Evolutionary conservation across 1,284 basidiomycete genomes (phyloP).

Genomic region (Ustilago loliicola): DNA sequence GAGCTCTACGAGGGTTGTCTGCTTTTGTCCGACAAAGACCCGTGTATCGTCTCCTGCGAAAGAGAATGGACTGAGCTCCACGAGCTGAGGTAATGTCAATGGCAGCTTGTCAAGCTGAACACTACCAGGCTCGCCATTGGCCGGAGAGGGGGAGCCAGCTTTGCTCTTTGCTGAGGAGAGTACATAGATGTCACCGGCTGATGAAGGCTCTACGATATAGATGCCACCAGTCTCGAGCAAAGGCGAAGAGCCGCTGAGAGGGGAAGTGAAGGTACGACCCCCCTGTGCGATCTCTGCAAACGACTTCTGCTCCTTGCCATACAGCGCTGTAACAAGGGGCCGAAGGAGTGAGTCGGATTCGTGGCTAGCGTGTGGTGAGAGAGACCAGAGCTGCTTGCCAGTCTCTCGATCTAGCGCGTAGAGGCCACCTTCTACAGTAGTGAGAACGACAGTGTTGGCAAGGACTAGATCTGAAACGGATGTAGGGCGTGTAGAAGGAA

Average conservation of each 20-base stretch:
- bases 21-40: conserved; percentile 86
- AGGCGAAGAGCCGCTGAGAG: conserved; percentile 45
- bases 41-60: conserved; percentile 80
- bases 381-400: conserved; percentile 72
- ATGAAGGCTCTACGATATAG: conserved; percentile 90
- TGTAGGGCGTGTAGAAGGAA: conserved; percentile 30
- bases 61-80: conserved; percentile 86
- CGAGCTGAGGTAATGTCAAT: conserved; percentile 85
- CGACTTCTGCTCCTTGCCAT: conserved; percentile 55
- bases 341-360: conserved; percentile 50
- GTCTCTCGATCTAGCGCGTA: conserved; percentile 86
- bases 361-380: conserved; percentile 47
- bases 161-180: conserved; percentile 73
- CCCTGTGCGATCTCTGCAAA: conserved; percentile 60
- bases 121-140: conserved; percentile 30
- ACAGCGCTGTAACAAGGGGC: conserved; percentile 61
- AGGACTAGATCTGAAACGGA: conserved; percentile 74
- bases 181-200: conserved; percentile 85
- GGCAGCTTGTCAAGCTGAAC: conserved; percentile 79
- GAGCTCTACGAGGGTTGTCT: conserved; percentile 82
- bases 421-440: conserved; percentile 89
- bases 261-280: conserved; percentile 32
- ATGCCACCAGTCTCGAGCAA: conserved; percentile 78
- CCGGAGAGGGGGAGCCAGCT: conserved; percentile 7
- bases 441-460: conserved; percentile 82